Evolutionary conservation across 768 basidiomycete genomes (phyloP).

Genomic region (Rhodosporidiobolus odoratus): DNA sequence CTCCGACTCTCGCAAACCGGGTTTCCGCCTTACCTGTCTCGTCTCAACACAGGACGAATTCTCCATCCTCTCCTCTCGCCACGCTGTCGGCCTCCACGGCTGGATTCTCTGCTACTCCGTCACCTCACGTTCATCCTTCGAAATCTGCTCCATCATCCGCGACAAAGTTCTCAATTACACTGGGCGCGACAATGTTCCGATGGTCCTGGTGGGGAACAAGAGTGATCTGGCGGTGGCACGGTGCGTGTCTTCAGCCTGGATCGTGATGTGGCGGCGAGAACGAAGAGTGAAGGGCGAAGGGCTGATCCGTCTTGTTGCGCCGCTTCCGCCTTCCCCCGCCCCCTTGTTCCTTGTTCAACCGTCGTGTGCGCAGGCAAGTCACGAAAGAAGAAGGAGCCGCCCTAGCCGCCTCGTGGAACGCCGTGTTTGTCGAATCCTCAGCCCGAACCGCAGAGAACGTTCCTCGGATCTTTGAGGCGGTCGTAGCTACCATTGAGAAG

Average conservation of each 20-base stretch:
- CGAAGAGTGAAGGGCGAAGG: too few species aligned
- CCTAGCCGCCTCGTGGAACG: conserved; percentile 37
- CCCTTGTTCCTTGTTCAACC: not conserved
- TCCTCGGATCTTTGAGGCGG: conserved; percentile 36
- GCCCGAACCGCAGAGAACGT: conserved; percentile 44
- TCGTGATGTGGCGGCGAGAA: not conserved
- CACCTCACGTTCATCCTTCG: conserved; percentile 78
- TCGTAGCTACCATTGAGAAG: conserved; percentile 42
- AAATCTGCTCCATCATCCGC: conserved; percentile 88
- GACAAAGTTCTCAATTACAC: conserved; percentile 89
- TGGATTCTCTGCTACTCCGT: conserved; percentile 96
- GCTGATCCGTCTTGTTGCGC: too few species aligned
- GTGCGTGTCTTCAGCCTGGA: conserved; percentile 48
- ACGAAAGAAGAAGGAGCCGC: conserved; percentile 38
- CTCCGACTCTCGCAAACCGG: too few species aligned
- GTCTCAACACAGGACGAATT: conserved; percentile 71
- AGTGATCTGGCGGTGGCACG: conserved; percentile 65
- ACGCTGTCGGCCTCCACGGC: conserved; percentile 86
- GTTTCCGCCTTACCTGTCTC: not conserved
- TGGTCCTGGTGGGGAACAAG: conserved; percentile 92
- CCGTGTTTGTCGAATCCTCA: conserved; percentile 40
- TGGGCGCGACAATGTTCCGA: conserved; percentile 75
- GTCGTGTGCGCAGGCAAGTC: conserved; percentile 33
- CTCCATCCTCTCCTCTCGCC: conserved; percentile 84
- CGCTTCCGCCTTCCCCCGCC: not conserved